Evolutionary conservation across 2,329 filamentous ascomycete genomes (phyloP).

Genomic region (Geoglossum cookeanum): DNA sequence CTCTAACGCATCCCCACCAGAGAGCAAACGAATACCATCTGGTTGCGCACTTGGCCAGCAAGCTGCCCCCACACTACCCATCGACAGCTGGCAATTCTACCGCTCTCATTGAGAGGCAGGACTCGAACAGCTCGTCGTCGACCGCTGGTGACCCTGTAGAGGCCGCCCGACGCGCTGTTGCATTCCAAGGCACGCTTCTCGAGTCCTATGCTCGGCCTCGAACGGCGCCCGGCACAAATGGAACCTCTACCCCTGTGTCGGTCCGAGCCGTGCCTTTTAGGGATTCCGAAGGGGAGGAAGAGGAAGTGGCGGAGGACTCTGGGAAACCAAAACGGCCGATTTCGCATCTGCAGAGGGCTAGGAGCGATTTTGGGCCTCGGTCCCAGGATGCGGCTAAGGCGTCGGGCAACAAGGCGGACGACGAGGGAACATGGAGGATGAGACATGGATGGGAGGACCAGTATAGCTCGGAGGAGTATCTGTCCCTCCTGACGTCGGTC

Average conservation of each 20-base stretch:
- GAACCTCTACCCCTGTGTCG: neutral
- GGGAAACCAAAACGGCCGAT: neutral
- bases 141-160: neutral
- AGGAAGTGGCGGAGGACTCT: neutral
- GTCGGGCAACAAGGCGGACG: slow-evolving; percentile 18
- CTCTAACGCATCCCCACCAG: neutral
- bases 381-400: slow-evolving; percentile 8
- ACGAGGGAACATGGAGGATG: slow-evolving; percentile 36
- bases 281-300: neutral
- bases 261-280: neutral
- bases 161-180: neutral
- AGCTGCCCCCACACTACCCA: neutral
- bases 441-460: slow-evolving; percentile 87
- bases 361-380: slow-evolving; percentile 31
- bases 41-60: neutral
- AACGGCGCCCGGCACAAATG: neutral
- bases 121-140: neutral
- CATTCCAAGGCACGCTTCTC: neutral
- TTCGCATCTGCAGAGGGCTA: slow-evolving; percentile 15
- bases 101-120: slow-evolving; percentile 1
- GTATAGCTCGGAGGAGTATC: slow-evolving; percentile 77
- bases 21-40: neutral
- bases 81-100: neutral
- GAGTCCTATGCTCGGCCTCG: neutral
- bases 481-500: slow-evolving; percentile 65